These are phyloP conservation scores for Aspergillus tanneri DNA, from an alignment of 2,329 filamentous ascomycete species.

Conservation along the genomic window DNA sequence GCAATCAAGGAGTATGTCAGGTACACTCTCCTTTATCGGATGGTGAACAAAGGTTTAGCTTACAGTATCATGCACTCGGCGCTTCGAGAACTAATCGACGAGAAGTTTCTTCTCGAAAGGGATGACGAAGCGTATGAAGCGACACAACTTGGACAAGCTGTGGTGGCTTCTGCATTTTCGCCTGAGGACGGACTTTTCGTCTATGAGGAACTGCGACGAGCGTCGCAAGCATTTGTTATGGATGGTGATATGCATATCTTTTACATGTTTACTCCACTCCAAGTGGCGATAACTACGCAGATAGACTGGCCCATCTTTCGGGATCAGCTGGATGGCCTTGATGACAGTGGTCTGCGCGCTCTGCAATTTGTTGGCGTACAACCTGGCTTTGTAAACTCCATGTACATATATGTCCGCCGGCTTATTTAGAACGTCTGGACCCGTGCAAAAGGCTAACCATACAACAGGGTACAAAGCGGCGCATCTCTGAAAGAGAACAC, in stretches of 20 bases:
- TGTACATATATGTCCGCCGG: slow-evolving; percentile 59
- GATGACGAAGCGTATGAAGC: slow-evolving; percentile 56
- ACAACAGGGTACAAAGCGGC: slow-evolving; percentile 64
- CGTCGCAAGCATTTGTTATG: slow-evolving; percentile 72
- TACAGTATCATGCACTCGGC: slow-evolving; percentile 58
- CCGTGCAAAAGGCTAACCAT: slow-evolving; percentile 9
- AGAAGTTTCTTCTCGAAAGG: slow-evolving; percentile 56
- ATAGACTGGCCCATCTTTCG: slow-evolving; percentile 74
- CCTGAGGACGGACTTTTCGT: slow-evolving; percentile 75
- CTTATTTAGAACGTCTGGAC: not conserved
- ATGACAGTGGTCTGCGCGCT: slow-evolving; percentile 70
- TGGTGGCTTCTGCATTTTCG: slow-evolving; percentile 70
- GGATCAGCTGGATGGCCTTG: slow-evolving; percentile 66
- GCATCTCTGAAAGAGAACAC: slow-evolving; percentile 61
- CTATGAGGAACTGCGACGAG: slow-evolving; percentile 65
- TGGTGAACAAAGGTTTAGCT: slow-evolving; percentile 52
- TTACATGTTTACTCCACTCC: slow-evolving; percentile 74
- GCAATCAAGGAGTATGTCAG: slow-evolving; percentile 67
- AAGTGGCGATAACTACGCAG: slow-evolving; percentile 46
- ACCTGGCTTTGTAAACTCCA: slow-evolving; percentile 63
- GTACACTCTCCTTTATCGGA: slow-evolving; percentile 65
- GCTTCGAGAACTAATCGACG: slow-evolving; percentile 56
- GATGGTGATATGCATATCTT: slow-evolving; percentile 78
- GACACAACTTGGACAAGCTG: slow-evolving; percentile 66
- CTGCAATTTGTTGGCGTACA: slow-evolving; percentile 67